phyloP scores from a whole-genome alignment of 1,284 basidiomycete species.

The Trichosporon sp. region DNA sequence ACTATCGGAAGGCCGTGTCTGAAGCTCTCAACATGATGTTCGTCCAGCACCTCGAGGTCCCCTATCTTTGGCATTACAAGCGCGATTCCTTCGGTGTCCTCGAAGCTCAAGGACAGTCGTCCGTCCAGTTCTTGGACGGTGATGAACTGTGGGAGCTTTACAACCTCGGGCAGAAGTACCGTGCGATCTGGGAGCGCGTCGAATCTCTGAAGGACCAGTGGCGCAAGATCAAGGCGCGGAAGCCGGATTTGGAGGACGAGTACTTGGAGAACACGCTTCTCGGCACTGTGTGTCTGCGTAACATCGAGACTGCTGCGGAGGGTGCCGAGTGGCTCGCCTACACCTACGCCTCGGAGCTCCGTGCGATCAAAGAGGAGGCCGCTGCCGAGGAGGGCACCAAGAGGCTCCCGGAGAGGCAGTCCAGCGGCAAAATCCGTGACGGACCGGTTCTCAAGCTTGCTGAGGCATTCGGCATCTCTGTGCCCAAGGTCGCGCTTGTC shows the following conservation, averaged over 20 bases:
- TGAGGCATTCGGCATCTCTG: slow-evolving; percentile 40
- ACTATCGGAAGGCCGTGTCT: slow-evolving; percentile 75
- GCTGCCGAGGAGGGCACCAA: slow-evolving; percentile 60
- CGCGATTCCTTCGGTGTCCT: slow-evolving; percentile 58
- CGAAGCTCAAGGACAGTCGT: slow-evolving; percentile 38
- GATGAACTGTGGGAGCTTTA: slow-evolving; percentile 86
- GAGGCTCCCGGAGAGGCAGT: slow-evolving; percentile 31
- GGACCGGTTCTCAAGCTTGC: slow-evolving; percentile 44
- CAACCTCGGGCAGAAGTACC: slow-evolving; percentile 75
- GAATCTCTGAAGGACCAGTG: slow-evolving; percentile 63
- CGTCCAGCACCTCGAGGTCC: slow-evolving; percentile 81
- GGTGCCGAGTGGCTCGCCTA: slow-evolving; percentile 85
- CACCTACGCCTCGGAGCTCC: slow-evolving; percentile 61
- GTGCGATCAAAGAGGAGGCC: slow-evolving; percentile 64
- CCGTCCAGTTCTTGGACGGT: slow-evolving; percentile 63
- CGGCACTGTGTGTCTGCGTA: slow-evolving; percentile 42
- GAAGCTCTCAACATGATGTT: slow-evolving; percentile 79
- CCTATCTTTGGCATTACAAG: slow-evolving; percentile 91
- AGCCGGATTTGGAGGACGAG: slow-evolving; percentile 39
- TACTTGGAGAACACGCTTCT: slow-evolving; percentile 38
- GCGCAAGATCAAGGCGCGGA: slow-evolving; percentile 47
- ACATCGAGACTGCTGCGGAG: slow-evolving; percentile 84
- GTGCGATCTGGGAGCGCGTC: slow-evolving; percentile 72
- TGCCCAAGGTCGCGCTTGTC: slow-evolving; percentile 32
- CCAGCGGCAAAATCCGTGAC: slow-evolving; percentile 27